Evolutionary conservation across 2,329 filamentous ascomycete species (phyloP).

Genomic region (Neonectria magnoliae): DNA sequence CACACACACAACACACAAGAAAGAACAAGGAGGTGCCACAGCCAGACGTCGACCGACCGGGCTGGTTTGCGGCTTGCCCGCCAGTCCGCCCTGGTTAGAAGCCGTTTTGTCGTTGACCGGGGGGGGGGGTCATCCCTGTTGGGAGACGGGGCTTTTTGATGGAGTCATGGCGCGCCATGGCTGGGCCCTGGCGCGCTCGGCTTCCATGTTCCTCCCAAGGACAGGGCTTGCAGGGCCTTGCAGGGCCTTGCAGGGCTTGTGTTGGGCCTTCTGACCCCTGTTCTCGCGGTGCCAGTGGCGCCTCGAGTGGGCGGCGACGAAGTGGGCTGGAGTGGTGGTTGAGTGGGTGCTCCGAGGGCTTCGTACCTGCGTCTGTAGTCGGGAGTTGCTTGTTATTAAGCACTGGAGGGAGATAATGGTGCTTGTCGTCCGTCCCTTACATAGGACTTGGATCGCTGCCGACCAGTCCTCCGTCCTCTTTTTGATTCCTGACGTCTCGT

Average conservation of each 20-base stretch:
- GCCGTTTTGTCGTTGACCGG: slow-evolving; percentile 14
- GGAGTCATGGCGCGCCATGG: slow-evolving; percentile 18
- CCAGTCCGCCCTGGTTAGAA: slow-evolving; percentile 4
- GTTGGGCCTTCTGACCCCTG: not conserved
- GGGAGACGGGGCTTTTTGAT: slow-evolving; percentile 9
- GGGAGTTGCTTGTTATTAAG: slow-evolving; percentile 1
- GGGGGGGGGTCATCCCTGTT: slow-evolving; percentile 19
- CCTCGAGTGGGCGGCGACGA: not conserved
- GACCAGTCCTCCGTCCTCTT: slow-evolving; percentile 4
- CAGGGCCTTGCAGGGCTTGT: slow-evolving; percentile 1
- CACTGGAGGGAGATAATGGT: not conserved
- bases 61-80: not conserved
- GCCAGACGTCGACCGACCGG: not conserved
- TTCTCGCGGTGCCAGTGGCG: not conserved
- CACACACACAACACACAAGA: not conserved
- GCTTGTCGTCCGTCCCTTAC: slow-evolving; percentile 16
- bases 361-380: slow-evolving; percentile 9
- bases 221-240: not conserved
- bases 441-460: slow-evolving; percentile 16
- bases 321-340: not conserved
- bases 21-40: not conserved
- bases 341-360: slow-evolving; percentile 3
- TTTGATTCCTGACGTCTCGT: not conserved
- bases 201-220: slow-evolving; percentile 3
- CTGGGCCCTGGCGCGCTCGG: slow-evolving; percentile 8